phyloP scores from a whole-genome alignment of 2,329 filamentous ascomycete species.

The Xylariaceae sp. region DNA sequence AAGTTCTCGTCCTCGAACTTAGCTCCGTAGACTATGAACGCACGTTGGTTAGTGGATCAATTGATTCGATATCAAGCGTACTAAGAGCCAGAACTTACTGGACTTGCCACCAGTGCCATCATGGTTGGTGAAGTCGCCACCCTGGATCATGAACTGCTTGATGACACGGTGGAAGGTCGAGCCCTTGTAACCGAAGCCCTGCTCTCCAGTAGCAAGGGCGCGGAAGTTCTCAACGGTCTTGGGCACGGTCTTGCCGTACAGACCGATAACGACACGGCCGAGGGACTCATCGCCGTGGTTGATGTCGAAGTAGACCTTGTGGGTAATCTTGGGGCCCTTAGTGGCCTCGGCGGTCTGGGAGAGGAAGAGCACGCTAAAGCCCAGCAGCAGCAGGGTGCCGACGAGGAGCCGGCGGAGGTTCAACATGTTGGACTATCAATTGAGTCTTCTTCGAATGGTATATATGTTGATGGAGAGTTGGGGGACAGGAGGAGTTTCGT shows the following conservation, averaged over 20 bases:
- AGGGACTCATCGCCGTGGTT: constrained; percentile 68
- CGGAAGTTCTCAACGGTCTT: constrained; percentile 73
- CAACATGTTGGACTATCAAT: constrained; percentile 62
- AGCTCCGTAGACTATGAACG: constrained; percentile 67
- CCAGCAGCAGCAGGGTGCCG: constrained; percentile 53
- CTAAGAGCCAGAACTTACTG: constrained; percentile 55
- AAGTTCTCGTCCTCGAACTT: constrained; percentile 91
- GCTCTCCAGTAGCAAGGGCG: constrained; percentile 78
- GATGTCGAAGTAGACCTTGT: constrained; percentile 91
- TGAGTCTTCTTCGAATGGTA: no score
- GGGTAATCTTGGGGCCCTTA: constrained; percentile 91
- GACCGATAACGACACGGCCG: constrained; percentile 73
- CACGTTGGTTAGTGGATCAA: constrained; percentile 13
- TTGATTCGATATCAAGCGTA: no score
- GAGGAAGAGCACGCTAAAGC: constrained; percentile 35
- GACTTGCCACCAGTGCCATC: constrained; percentile 84
- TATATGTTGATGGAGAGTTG: background rate
- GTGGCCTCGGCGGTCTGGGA: constrained; percentile 68
- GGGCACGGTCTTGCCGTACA: constrained; percentile 84
- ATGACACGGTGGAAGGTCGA: constrained; percentile 88
- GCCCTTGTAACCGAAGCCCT: constrained; percentile 78
- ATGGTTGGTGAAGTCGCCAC: constrained; percentile 79
- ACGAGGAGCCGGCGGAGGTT: constrained; percentile 67
- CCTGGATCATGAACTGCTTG: constrained; percentile 89
- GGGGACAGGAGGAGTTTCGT: constrained; percentile 10